Evolutionary conservation across 2,329 filamentous ascomycete species (phyloP), one percentile per base, ranked within the genome.

Genomic region (Diaporthe amygdali): DNA sequence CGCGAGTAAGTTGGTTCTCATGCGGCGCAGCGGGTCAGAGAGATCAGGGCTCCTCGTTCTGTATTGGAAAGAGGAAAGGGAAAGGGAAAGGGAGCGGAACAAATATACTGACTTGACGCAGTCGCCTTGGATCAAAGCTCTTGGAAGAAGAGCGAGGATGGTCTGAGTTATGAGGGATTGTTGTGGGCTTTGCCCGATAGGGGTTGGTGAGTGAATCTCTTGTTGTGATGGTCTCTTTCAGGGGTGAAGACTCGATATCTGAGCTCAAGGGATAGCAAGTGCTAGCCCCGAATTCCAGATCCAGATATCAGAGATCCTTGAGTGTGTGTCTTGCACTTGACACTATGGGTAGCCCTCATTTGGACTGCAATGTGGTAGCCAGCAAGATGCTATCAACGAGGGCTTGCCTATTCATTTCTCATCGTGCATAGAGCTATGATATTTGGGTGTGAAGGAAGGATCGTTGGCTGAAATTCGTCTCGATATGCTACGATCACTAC

Each of bases 141-240:
- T 10, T 94, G 91, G 91, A 86, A 83, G 75, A 88, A 87, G 77
- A 78, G 78, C 6, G 46, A n/a, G 17, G 63, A 68, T 20, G 84
- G 81, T 75, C 83, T 82, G 66, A 84, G 78, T 7, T 94, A 93
- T 77, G 84, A 85, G 2, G 92, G 91, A 20, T 85, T 88, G 5
- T 77, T 93, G 27, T 94, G 88, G 81, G 84, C 85, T 15, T 79
- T 93, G 20, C 92, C 92, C 1, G 91, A 93, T 76, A 85, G 91
- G 72, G 92, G 92, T 46, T 94, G 92, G 70, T 71, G 54, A 67
- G 68, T 51, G 87, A 88, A 77, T 51, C 30, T 30, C 37, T 25
- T 39, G 32, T 63, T 3, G 1, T 17, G 27, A n/a, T 27, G 3
- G 20, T 22, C 22, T 12, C 9, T 20, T 8, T 14, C 59, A 34